phyloP scores from a whole-genome alignment of 2,329 filamentous ascomycete genomes.

The Byssochlamys sp. region DNA sequence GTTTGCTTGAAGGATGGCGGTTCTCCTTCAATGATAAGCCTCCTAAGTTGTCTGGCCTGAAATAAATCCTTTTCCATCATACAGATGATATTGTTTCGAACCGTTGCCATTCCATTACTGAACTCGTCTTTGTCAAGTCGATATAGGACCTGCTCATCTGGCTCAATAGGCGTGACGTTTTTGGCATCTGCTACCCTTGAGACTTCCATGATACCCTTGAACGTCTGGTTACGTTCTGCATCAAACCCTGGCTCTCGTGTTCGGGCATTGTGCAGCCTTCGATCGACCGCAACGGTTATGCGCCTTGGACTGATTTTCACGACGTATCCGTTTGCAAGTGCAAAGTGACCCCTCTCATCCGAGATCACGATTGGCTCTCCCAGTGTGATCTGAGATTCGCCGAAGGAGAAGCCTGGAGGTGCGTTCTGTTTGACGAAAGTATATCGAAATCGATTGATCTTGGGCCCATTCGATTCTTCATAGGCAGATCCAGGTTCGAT shows the following conservation, averaged over 20 bases:
- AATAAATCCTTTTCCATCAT: slow-evolving; percentile 74
- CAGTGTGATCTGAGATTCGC: slow-evolving; percentile 75
- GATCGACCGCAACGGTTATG: slow-evolving; percentile 82
- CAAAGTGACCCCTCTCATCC: slow-evolving; percentile 89
- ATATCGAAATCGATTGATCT: slow-evolving; percentile 87
- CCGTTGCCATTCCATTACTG: slow-evolving; percentile 90
- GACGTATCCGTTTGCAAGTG: slow-evolving; percentile 83
- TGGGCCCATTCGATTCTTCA: slow-evolving; percentile 60
- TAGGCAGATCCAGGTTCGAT: slow-evolving; percentile 67
- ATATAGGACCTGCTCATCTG: slow-evolving; percentile 52
- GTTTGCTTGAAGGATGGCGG: slow-evolving; percentile 62
- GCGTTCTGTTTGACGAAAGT: slow-evolving; percentile 64
- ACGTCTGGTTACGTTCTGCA: slow-evolving; percentile 66
- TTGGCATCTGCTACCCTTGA: slow-evolving; percentile 41
- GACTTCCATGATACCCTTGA: slow-evolving; percentile 85
- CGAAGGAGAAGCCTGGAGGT: slow-evolving; percentile 63
- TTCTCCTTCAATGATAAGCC: slow-evolving; percentile 68
- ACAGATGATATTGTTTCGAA: slow-evolving; percentile 85
- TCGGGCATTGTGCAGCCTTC: slow-evolving; percentile 76
- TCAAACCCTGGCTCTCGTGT: slow-evolving; percentile 69
- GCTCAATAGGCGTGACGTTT: slow-evolving; percentile 23
- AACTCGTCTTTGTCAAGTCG: slow-evolving; percentile 96
- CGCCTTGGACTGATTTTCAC: slow-evolving; percentile 63
- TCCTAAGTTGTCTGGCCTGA: slow-evolving; percentile 62
- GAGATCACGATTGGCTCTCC: slow-evolving; percentile 95